Percentiles rank a stretch among this genome's conserved stretches.
phyloP scores from a whole-genome alignment of 148 eudicot genomes.

The Camellia japonica region DNA sequence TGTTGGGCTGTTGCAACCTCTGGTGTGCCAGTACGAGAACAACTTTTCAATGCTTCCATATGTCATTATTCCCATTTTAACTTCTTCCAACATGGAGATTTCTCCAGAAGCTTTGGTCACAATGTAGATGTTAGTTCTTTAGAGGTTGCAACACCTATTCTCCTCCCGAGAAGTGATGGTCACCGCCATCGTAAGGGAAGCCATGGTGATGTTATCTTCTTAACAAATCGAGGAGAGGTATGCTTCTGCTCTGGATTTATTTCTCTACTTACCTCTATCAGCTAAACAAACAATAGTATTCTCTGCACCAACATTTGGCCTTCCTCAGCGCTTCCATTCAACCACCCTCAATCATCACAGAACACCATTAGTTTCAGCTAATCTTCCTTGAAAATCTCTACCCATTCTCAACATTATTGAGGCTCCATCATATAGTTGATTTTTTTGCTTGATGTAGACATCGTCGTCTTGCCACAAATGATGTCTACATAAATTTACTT shows the following conservation, averaged over 20 bases:
- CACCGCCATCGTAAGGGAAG: slow-evolving; percentile 84
- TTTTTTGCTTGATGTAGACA: not conserved
- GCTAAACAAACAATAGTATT: not conserved
- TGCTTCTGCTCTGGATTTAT: slow-evolving; percentile 9
- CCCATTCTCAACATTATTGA: not conserved
- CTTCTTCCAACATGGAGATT: slow-evolving; percentile 78
- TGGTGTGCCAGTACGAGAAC: slow-evolving; percentile 97
- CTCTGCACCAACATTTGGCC: not conserved
- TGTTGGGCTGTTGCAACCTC: slow-evolving; percentile 99
- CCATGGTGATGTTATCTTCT: slow-evolving; percentile 89
- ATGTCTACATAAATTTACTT: too few relatives aligned
- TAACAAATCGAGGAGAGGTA: slow-evolving; percentile 98
- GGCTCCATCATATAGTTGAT: not conserved
- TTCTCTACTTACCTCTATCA: not conserved
- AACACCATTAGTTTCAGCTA: not conserved
- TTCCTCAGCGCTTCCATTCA: not conserved
- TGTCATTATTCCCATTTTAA: slow-evolving; percentile 84
- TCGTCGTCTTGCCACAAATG: too few relatives aligned
- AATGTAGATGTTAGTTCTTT: slow-evolving; percentile 63
- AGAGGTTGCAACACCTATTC: slow-evolving; percentile 95
- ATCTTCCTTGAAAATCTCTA: not conserved
- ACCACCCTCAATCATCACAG: not conserved
- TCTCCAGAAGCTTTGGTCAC: slow-evolving; percentile 69
- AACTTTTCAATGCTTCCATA: slow-evolving; percentile 94
- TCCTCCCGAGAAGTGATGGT: slow-evolving; percentile 80